A percentile compares a stretch with the other conserved stretches of the same genome.
These are phyloP conservation scores for Alternaria hordeiaustralica DNA, from an alignment of 2,329 filamentous ascomycete genomes.

Conservation along the genomic window DNA sequence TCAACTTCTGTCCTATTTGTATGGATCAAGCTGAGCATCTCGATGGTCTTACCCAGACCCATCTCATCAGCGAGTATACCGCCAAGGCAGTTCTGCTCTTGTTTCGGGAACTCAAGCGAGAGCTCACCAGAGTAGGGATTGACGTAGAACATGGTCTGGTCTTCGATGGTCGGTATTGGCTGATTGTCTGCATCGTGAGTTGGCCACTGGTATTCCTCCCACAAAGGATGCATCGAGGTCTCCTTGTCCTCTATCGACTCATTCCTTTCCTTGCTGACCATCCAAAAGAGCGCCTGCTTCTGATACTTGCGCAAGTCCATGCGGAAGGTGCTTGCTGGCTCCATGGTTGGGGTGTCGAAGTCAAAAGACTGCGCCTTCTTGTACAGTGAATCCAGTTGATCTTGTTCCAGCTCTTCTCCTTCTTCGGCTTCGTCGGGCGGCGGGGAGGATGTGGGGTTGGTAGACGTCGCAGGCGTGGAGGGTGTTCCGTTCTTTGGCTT, in stretches of 20 bases:
- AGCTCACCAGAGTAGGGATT: conserved; percentile 97
- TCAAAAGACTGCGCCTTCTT: conserved; percentile 97
- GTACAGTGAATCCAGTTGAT: conserved; percentile 92
- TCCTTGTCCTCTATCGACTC: conserved; percentile 71
- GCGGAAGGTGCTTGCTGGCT: conserved; percentile 80
- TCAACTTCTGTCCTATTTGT: conserved; percentile 70
- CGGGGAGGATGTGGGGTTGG: conserved; percentile 60
- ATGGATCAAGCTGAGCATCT: conserved; percentile 95
- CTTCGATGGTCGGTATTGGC: conserved; percentile 69
- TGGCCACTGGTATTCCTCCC: conserved; percentile 96
- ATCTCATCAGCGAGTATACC: conserved; percentile 96
- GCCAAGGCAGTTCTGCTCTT: conserved; percentile 93
- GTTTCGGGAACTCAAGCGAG: conserved; percentile 86
- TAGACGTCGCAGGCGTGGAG: conserved; percentile 36
- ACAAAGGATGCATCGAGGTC: conserved; percentile 91
- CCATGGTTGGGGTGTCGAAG: conserved; percentile 85
- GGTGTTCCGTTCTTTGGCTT: conserved; percentile 56
- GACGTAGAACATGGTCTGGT: conserved; percentile 82
- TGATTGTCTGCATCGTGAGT: conserved; percentile 85
- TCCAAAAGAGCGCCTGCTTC: conserved; percentile 94
- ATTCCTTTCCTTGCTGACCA: conserved; percentile 91
- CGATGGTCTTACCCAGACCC: conserved; percentile 97
- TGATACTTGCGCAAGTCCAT: conserved; percentile 91
- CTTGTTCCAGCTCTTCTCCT: conserved; percentile 89
- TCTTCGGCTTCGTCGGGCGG: conserved; percentile 73